phyloP scores from a whole-genome alignment of 192 early-diverging fungal genomes.

The Gryganskiella cystojenkinii region DNA sequence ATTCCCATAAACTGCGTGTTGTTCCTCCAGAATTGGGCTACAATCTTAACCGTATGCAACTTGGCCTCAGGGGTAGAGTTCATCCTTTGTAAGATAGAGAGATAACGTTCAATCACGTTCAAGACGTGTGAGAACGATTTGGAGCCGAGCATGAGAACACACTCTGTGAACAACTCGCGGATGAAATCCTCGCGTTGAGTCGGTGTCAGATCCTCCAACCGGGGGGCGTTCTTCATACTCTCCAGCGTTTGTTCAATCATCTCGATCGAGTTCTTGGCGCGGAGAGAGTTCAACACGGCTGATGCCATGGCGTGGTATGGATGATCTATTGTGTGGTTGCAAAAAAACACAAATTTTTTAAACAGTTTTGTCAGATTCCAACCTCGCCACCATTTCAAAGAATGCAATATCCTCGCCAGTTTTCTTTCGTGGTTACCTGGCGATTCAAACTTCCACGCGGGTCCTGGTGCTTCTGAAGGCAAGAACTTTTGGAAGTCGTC shows the following conservation, averaged over 20 bases:
- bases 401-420: too few species aligned
- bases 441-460: conserved; percentile 78
- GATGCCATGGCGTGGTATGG: conserved; percentile 55
- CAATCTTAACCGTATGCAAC: conserved; percentile 78
- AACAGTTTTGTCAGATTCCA: background rate
- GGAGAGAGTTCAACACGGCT: conserved; percentile 54
- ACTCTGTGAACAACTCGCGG: conserved; percentile 82
- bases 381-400: too few species aligned
- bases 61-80: conserved; percentile 73
- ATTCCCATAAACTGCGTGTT: conserved; percentile 95
- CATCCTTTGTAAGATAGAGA: conserved; percentile 68
- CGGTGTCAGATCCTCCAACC: conserved; percentile 31
- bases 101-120: conserved; percentile 89
- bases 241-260: conserved; percentile 57
- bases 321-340: conserved; percentile 25
- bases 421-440: too few species aligned
- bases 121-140: conserved; percentile 96
- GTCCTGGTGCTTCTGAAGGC: conserved; percentile 72
- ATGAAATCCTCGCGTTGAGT: conserved; percentile 65
- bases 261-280: conserved; percentile 58
- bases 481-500: conserved; percentile 67
- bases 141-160: conserved; percentile 86
- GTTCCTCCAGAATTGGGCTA: conserved; percentile 87
- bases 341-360: background rate
- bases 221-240: conserved; percentile 54